Evolutionary conservation across 768 basidiomycete species (phyloP).

Genomic region (Dacryopinax spathularia): DNA sequence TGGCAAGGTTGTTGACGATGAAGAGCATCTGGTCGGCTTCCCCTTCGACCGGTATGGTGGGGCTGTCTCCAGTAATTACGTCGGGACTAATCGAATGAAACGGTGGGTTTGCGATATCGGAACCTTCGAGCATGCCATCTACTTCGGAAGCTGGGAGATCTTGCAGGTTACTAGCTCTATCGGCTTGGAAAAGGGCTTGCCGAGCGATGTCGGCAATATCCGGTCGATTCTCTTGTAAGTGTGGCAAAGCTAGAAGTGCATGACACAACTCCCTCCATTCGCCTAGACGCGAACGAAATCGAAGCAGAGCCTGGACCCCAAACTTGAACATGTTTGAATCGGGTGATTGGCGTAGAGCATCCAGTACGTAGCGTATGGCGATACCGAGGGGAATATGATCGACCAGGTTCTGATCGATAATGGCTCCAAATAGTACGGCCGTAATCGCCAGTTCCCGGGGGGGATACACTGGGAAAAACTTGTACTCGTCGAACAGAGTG

Average conservation of each 20-base stretch:
- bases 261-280: conserved; percentile 93
- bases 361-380: conserved; percentile 90
- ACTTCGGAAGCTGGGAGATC: conserved; percentile 19
- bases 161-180: conserved; percentile 23
- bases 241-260: conserved; percentile 72
- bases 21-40: conserved; percentile 88
- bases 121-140: conserved; percentile 25
- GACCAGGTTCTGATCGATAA: conserved; percentile 86
- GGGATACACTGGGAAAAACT: conserved; percentile 96
- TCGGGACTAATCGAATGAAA: conserved; percentile 75
- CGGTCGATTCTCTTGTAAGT: conserved; percentile 71
- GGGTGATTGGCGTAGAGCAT: conserved; percentile 79
- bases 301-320: conserved; percentile 75
- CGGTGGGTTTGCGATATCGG: conserved; percentile 26
- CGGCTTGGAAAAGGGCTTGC: conserved; percentile 44
- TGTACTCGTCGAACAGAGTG: conserved; percentile 99
- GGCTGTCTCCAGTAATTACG: conserved; percentile 41
- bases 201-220: conserved; percentile 61
- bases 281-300: conserved; percentile 71
- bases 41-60: conserved; percentile 63
- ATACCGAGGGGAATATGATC: conserved; percentile 91
- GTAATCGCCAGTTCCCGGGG: conserved; percentile 90
- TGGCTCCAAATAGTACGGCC: conserved; percentile 86
- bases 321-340: conserved; percentile 92
- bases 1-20: conserved; percentile 95